Evolutionary conservation across 2,329 filamentous ascomycete genomes (phyloP).

Genomic region (Nemania sp.): DNA sequence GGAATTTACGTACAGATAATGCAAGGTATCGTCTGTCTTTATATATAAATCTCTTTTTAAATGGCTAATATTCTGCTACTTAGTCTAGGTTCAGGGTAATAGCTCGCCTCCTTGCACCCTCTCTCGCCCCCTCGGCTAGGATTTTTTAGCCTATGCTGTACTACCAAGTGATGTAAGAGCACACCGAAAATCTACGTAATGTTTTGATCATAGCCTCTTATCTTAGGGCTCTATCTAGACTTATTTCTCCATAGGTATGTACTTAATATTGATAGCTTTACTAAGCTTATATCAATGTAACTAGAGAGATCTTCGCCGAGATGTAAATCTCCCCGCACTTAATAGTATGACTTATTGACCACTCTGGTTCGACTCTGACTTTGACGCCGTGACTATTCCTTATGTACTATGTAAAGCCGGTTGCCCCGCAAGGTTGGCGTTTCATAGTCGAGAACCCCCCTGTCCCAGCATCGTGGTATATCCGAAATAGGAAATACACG

Average conservation of each 20-base stretch:
- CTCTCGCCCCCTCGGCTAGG: not conserved
- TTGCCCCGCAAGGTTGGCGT: slow-evolving; percentile 11
- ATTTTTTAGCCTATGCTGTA: too few relatives aligned
- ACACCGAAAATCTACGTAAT: too few relatives aligned
- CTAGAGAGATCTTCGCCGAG: slow-evolving; percentile 10
- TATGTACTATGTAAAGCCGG: too few relatives aligned
- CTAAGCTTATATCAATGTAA: not conserved
- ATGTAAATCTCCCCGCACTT: slow-evolving; percentile 7
- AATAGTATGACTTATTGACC: not conserved
- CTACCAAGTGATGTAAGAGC: too few relatives aligned
- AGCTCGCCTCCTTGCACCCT: not conserved
- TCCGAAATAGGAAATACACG: slow-evolving; percentile 39
- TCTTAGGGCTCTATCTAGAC: too few relatives aligned
- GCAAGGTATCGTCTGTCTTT: not conserved
- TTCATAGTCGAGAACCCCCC: slow-evolving; percentile 30
- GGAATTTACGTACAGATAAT: not conserved
- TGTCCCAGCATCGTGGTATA: slow-evolving; percentile 18
- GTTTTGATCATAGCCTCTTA: too few relatives aligned
- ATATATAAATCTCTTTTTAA: not conserved
- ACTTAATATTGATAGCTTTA: not conserved
- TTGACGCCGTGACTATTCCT: slow-evolving; percentile 5
- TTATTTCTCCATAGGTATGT: too few relatives aligned
- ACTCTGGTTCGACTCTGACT: not conserved
- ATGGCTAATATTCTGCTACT: not conserved
- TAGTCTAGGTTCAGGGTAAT: not conserved